Evolutionary conservation across 2,329 filamentous ascomycete species (phyloP).

Genomic region (Ceratocystis destructans): DNA sequence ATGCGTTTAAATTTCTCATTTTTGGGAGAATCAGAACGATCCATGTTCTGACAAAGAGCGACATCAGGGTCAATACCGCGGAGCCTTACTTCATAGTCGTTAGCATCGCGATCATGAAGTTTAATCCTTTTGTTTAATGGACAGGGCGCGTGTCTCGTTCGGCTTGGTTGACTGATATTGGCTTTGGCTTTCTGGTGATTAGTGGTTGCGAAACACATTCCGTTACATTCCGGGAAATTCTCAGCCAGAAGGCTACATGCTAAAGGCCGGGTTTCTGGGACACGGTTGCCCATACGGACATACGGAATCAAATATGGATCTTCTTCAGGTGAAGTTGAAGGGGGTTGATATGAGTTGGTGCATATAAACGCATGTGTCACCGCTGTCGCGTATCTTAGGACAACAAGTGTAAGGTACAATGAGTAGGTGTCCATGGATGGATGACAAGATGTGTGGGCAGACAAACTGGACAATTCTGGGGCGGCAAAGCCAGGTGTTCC

Average conservation of each 20-base stretch:
- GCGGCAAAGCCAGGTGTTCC: not conserved
- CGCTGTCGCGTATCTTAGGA: not conserved
- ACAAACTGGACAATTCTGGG: not conserved
- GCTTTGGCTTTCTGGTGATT: not conserved
- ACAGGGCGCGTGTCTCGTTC: no score
- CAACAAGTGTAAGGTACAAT: not conserved
- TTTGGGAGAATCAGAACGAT: not conserved
- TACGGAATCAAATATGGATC: not conserved
- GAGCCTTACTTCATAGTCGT: no score
- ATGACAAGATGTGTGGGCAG: not conserved
- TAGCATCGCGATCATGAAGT: no score
- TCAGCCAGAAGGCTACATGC: not conserved
- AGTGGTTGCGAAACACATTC: not conserved
- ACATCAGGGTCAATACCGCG: no score
- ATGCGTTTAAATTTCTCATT: not conserved
- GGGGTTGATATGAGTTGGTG: not conserved
- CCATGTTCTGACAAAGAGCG: no score
- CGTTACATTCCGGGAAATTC: not conserved
- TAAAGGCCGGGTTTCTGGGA: not conserved
- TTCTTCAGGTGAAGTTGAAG: not conserved
- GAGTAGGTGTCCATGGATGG: slow-evolving; percentile 12
- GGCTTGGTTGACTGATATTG: no score
- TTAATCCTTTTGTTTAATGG: no score
- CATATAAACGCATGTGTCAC: not conserved
- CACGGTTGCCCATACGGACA: not conserved